Base-by-base conservation (phyloP, 2,329 filamentous ascomycete species). In the Aspergillus felis region DNA sequence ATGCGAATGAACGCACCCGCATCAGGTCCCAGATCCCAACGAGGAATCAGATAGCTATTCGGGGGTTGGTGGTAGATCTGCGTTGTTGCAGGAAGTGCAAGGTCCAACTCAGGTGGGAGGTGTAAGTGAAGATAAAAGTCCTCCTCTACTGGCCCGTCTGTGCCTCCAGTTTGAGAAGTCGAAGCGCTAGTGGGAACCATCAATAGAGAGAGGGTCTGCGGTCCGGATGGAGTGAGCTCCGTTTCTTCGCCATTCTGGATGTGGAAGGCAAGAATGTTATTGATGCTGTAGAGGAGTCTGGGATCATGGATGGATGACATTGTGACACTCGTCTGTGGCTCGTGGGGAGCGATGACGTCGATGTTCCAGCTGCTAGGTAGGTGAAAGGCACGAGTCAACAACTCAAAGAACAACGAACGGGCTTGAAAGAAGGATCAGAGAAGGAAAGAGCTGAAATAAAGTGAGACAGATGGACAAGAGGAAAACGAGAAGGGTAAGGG, bases 101-200 rank as follows among this genome's bases (percentile, higher is more conserved):
- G 84, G 68, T 97, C 93, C 66, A 99, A 86, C 80, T 97, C 93
- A 22, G 93, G 93, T 14, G 93, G 92, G 9, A 97, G 86, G 68
- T 97, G 92, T 25, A 99, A 85, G 74, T 97, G 93, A 4, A 99
- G 86, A 74, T 97, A 97, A 78, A 97, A 97, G 79, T 97, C 94
- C 72, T 97, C 90, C 70, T 92, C 88, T 3, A 83, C 81, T 49
- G 82, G 80, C 55, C 84, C 78, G 56, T 82, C 83, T 60, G 79
- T 78, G 50, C 83, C 72, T 61, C 22, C 44, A 17, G 22, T 81
- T 20, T 58, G 79, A 50, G 82, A 75, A 61, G 81, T 90, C 25
- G 88, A 84, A 29, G 90, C 90, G 17, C 88, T 89, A 3, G 93
- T 97, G 6, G 93, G 93, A 20, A 97, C 93, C 93, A 97, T 97